These are phyloP conservation scores for Chionographis japonica DNA, from an alignment of 106 monocot species.

Conservation along the genomic window DNA sequence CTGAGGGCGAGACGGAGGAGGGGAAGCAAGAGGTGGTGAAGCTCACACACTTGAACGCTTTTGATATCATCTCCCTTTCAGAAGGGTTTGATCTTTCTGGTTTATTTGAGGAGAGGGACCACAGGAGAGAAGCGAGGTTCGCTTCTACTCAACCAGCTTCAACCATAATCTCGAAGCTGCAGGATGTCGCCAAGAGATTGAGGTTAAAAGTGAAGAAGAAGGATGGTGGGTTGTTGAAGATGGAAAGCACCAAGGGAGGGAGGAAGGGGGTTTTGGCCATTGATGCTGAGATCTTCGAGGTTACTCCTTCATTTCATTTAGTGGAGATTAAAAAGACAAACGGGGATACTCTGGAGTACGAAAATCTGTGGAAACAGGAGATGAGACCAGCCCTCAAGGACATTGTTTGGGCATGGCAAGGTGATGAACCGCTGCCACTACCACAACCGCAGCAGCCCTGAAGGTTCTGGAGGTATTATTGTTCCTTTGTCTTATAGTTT, in stretches of 20 bases:
- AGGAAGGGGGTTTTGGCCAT: constrained; percentile 49
- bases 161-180: constrained; percentile 42
- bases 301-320: constrained; percentile 50
- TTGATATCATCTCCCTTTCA: constrained; percentile 68
- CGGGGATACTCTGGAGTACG: constrained; percentile 62
- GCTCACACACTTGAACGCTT: constrained; percentile 53
- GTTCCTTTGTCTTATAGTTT: not conserved
- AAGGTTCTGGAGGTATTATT: not conserved
- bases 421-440: constrained; percentile 23
- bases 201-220: constrained; percentile 54
- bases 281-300: constrained; percentile 61
- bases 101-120: constrained; percentile 38
- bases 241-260: constrained; percentile 49
- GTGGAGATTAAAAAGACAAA: constrained; percentile 55
- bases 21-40: constrained; percentile 21
- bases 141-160: constrained; percentile 40
- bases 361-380: constrained; percentile 41
- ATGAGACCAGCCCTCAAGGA: constrained; percentile 62
- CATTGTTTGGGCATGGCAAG: constrained; percentile 71
- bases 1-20: constrained; percentile 7
- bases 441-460: constrained; percentile 9
- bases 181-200: constrained; percentile 41
- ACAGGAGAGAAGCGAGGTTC: constrained; percentile 41
- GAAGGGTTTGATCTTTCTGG: constrained; percentile 65
- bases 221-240: constrained; percentile 43